phyloP scores from a whole-genome alignment of 495 filamentous ascomycete species.

The Astrocystis sublimbata region DNA sequence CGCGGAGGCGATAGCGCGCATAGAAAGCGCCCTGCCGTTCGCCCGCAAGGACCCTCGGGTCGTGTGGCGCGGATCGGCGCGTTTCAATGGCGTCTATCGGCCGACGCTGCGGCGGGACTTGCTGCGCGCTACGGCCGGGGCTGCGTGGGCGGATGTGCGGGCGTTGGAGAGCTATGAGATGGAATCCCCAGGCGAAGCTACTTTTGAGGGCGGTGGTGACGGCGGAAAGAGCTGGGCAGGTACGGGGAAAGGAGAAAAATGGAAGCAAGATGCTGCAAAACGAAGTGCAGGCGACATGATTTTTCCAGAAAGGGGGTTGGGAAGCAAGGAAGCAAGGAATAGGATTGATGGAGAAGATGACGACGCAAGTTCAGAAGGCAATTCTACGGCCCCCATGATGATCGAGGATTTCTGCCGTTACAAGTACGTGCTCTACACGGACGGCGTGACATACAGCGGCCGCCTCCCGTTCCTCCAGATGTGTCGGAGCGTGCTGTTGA shows the following conservation, averaged over 20 bases:
- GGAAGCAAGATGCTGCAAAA: not conserved
- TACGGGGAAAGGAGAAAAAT: not conserved
- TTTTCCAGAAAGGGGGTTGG: not conserved
- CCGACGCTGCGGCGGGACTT: conserved; percentile 30
- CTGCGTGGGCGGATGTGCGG: conserved; percentile 49
- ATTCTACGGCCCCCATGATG: conserved; percentile 27
- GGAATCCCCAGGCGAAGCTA: not conserved
- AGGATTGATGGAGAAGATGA: not conserved
- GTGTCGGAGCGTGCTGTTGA: conserved; percentile 35
- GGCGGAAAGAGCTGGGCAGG: not conserved
- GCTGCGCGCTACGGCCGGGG: conserved; percentile 29
- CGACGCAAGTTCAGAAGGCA: not conserved
- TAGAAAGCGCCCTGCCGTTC: conserved; percentile 23
- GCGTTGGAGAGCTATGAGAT: conserved; percentile 32
- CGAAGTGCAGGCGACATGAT: not conserved
- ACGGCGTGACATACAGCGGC: conserved; percentile 53
- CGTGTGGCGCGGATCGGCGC: conserved; percentile 22
- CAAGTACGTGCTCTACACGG: conserved; percentile 45
- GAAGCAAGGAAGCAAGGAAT: not conserved
- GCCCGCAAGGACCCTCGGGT: conserved; percentile 30
- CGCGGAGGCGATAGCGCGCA: conserved; percentile 36
- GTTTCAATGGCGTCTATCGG: conserved; percentile 23
- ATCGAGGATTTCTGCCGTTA: conserved; percentile 39
- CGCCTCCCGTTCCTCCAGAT: conserved; percentile 40
- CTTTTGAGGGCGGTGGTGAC: not conserved